Base-by-base conservation (phyloP, 208 protist species). In the Wallacemonas rigidus region DNA sequence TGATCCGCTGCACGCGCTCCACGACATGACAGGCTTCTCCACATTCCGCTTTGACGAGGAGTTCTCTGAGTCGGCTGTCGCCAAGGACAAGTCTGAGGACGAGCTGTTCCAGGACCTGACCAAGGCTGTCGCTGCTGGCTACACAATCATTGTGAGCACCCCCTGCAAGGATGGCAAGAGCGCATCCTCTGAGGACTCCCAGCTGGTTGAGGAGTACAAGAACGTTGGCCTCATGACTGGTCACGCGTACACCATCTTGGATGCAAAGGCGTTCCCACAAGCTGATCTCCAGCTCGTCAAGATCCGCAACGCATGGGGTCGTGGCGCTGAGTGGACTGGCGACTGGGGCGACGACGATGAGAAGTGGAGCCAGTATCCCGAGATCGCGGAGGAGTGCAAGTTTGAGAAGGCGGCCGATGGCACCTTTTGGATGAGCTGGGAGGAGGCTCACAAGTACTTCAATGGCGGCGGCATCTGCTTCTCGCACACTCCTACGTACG, bases 391-490 rank as follows among this genome's bases (percentile, higher is more conserved):
- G 41, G 81, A 41, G 45, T 93, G 87, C 79, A 72, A 84, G 61
- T 90, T 92, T 75, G 60, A 86, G 69, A 84, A 79, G 63, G 80
- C 45, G 11, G 72, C 67, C 45, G 81, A 90, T 48, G 87, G 83
- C 51, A 86, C 81, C 51, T 94, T 97, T 77, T 97, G 92, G 92
- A 94, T 97, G 79, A 72, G 81, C 43, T 94, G 79, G 87, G 80
- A 82, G 62, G 87, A 89, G 48, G 81, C 73, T 58, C 77, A 82
- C 57, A 81, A 93, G 76, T 95, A 90, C 81, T 97, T 95, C 77
- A 92, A 94, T 78, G 87, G 87, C 53, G 92, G 88, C 17, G 86
- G 86, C 36, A 85, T 96, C 47, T 96, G 80, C 77, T 93, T 94
- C 75, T 76, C 75, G 39, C 84, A 90, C 63, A 58, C 58, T 44